Base-by-base conservation (phyloP, 2,329 filamentous ascomycete genomes). In the Aspergillus sp. region DNA sequence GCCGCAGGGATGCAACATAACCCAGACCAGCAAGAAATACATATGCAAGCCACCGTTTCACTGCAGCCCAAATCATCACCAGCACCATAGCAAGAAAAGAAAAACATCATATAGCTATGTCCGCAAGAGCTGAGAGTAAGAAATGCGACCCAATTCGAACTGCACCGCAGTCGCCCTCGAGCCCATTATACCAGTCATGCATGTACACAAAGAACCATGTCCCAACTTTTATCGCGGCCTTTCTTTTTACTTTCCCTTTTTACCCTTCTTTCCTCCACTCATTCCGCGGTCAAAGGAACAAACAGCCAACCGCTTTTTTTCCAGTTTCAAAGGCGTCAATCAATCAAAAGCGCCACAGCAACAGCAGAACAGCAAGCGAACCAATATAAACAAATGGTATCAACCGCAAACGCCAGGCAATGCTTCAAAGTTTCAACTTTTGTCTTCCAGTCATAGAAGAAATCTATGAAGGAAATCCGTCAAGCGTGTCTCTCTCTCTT, bases 371-470 rank as follows among this genome's bases (percentile, higher is more conserved):
- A 36, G 48, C 47, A 45, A 50, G 23, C 61, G 19, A 38, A 58
- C 47, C 19, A 59, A 57, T 55, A 23, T n/a, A 57, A 66, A 60
- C 63, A 69, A 67, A 69, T 72, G 70, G 70, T 73, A 75, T 74
- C 72, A 70, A 73, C 67, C 66, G 64, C 62, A 61, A 73, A 75
- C 72, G 72, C 73, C 72, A 54, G 67, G 64, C 67, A 73, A 75
- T 75, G 72, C 72, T 73, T 51, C 59, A 57, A 65, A 66, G 57
- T 64, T 65, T 59, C 64, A 67, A 68, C 67, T 73, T 74, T 74
- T 71, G 58, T 66, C 66, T 68, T 67, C 64, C 64, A 52, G 41
- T 63, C 57, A 51, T 51, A 57, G 57, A 62, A 59, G 47, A 52
- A 45, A 57, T 58, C 52, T 51, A 60, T 59, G 62, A 57, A 59